Evolutionary conservation across 768 basidiomycete genomes (phyloP).

Genomic region (Mycena leptocephala): DNA sequence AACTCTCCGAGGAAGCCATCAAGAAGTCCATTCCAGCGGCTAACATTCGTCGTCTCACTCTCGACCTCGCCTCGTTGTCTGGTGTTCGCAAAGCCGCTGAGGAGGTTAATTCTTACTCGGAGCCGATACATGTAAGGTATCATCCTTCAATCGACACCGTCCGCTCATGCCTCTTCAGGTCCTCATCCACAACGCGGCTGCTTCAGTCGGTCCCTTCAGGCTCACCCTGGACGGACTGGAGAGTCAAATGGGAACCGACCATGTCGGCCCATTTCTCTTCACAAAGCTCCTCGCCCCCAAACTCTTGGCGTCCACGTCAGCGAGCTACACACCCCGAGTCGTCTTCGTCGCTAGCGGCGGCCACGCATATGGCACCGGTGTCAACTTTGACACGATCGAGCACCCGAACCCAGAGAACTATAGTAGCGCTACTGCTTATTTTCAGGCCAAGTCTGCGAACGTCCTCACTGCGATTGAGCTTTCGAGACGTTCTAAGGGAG

Average conservation of each 20-base stretch:
- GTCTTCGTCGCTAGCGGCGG: not conserved
- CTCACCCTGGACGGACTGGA: not conserved
- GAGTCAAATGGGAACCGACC: not conserved
- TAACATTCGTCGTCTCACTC: not conserved
- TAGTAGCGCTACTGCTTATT: not conserved
- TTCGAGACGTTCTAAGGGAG: not conserved
- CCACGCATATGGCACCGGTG: not conserved
- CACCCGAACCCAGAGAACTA: not conserved
- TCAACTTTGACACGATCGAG: not conserved
- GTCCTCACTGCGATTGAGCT: not conserved
- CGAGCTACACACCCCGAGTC: not conserved
- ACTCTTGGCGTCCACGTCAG: not conserved
- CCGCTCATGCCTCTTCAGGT: not conserved
- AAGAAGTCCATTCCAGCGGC: not conserved
- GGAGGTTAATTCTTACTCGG: not conserved
- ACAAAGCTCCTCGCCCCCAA: not conserved
- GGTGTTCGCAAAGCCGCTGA: not conserved
- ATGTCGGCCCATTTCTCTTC: not conserved
- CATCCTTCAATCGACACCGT: not conserved
- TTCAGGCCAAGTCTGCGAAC: not conserved
- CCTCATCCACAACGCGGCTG: not conserved
- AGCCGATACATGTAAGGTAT: not conserved
- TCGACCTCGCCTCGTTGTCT: not conserved
- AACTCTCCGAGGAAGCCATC: not conserved
- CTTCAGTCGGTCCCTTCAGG: not conserved